Conservation (phyloP, 495 filamentous ascomycete species). For the Immersiella caudata region DNA sequence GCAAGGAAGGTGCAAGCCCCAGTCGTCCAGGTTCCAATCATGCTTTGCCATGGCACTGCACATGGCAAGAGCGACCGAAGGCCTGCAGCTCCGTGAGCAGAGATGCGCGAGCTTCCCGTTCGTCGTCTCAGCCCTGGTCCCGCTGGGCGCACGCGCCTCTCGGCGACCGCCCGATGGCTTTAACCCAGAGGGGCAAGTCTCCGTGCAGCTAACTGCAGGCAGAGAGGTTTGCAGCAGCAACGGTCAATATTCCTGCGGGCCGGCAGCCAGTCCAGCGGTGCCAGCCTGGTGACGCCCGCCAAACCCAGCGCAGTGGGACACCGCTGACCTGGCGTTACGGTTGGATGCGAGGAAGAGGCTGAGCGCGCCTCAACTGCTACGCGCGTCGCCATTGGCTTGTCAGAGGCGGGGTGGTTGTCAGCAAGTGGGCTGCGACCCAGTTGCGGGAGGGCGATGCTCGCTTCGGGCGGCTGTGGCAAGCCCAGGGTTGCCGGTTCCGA, state of each 20-base stretch:
- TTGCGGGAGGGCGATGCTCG: conserved; percentile 10
- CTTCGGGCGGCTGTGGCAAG: conserved; percentile 14
- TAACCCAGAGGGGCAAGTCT: neutral
- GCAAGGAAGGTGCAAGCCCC: neutral
- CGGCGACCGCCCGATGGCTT: neutral
- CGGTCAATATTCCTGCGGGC: neutral
- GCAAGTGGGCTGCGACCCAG: conserved; percentile 2
- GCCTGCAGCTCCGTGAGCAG: neutral
- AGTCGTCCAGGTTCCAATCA: conserved; percentile 12
- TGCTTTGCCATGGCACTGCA: conserved; percentile 9
- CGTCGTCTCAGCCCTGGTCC: neutral
- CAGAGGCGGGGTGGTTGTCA: conserved; percentile 2
- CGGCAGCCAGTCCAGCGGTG: neutral
- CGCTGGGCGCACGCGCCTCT: neutral
- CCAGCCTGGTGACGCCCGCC: neutral
- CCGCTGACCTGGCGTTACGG: neutral
- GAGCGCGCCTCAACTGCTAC: neutral
- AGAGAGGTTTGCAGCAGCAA: neutral
- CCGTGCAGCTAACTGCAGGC: neutral
- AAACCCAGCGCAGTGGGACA: neutral
- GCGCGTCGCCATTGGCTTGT: neutral
- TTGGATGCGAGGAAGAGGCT: neutral
- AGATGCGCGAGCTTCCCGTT: neutral
- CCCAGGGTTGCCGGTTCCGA: neutral
- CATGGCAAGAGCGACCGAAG: conserved; percentile 5